Percentiles rank a stretch among this genome's conserved stretches.
Conservation (phyloP, 2,329 filamentous ascomycete species). For the Nectriaceae sp. region DNA sequence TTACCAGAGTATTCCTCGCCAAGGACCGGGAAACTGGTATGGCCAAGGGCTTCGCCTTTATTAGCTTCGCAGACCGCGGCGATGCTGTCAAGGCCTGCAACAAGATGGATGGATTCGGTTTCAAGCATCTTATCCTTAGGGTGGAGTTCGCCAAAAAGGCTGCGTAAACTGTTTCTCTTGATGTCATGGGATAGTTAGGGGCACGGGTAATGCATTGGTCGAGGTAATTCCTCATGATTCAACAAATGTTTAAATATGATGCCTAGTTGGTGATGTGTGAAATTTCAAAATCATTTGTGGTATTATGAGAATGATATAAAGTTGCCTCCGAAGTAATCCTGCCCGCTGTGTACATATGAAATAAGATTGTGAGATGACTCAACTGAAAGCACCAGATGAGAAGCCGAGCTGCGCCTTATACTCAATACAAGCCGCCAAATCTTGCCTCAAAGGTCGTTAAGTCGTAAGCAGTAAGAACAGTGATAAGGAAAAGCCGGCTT, state of each 20-base stretch:
- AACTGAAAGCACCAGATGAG: no score
- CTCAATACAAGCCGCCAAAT: no score
- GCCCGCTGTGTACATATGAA: no score
- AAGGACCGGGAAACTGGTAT: constrained; percentile 96
- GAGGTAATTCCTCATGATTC: constrained; percentile 30
- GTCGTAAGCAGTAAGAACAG: no score
- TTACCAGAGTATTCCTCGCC: constrained; percentile 95
- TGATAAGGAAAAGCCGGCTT: no score
- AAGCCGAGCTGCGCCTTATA: no score
- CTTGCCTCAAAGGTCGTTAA: no score
- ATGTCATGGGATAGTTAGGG: constrained; percentile 33
- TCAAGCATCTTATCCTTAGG: constrained; percentile 82
- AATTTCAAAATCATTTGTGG: no score
- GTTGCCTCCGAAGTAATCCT: no score
- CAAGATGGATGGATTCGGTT: constrained; percentile 97
- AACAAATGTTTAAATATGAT: constrained; percentile 25
- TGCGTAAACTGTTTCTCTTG: constrained; percentile 36
- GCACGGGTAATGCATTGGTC: constrained; percentile 33
- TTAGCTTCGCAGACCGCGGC: constrained; percentile 87
- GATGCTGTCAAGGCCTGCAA: constrained; percentile 92
- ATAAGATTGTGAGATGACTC: no score
- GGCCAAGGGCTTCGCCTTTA: constrained; percentile 98
- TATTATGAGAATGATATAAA: no score
- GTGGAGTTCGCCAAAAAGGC: constrained; percentile 87
- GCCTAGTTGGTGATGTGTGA: constrained; percentile 19